Evolutionary conservation across 2,329 filamentous ascomycete species (phyloP), one percentile per base, ranked within the genome.

Genomic region (Monosporascus cannonballus): DNA sequence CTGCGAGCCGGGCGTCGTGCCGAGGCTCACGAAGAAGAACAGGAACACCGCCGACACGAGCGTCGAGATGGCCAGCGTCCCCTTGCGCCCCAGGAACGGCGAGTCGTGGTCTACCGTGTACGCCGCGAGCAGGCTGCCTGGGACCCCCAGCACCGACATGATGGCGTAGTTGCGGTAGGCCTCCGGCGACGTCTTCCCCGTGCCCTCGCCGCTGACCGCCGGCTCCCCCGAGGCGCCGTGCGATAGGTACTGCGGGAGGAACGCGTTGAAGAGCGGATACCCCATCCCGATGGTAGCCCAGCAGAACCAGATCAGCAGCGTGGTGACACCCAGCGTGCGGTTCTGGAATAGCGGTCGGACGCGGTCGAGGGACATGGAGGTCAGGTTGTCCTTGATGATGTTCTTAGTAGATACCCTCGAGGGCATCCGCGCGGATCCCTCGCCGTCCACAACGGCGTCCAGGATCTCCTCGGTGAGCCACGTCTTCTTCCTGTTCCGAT

Each of bases 191-290:
- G 56, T 61, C 36, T 61, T 59, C 7, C 56, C 65, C 30, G 65
- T 65, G n/a, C 53, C 56, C 20, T 57, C 65, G 14, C 56, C 58
- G 14, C 56, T 58, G 36, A 59, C 52, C 18, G 58, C 74, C 36
- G 71, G 68, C 47, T 68, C 64, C 14, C 71, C 64, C 25, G 71
- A 69, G 9, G 71, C 71, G 25, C 81, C 78, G 52, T 83, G 79
- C 24, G 84, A 81, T 54, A 95, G 81, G 64, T 94, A 94, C 60
- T 94, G 88, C 0, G 90, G 90, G n/a, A 96, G 77, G 71, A 95
- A 95, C 50, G 88, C 87, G 69, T 94, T 94, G 79, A 93, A 96
- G 2, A 96, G 80, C 1, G 89, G 90, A 64, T 93, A 95, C 3
- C 85, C 89, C 83, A 95, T 87, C 54, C 90, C 90, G 59, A 95